Percentiles rank a stretch among this genome's conserved stretches.
Evolutionary conservation across 352 stramenopile genomes (phyloP).

Genomic region (Aphanomyces invadans): DNA sequence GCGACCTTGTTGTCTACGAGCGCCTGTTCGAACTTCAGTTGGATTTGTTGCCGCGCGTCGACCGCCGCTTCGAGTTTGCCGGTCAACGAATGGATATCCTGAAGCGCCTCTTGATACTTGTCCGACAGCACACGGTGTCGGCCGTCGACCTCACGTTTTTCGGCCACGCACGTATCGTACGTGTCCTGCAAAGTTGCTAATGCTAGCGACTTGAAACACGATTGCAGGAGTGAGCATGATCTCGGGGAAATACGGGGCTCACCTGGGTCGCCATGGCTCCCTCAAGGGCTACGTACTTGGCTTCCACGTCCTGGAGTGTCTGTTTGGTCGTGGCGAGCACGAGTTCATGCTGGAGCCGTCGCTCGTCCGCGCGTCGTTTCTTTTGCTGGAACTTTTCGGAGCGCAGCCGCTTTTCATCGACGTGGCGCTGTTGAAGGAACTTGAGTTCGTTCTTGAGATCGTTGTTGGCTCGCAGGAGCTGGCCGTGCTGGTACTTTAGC

Average conservation of each 20-base stretch:
- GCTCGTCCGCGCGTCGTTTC: constrained; percentile 48
- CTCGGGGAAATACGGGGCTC: not conserved
- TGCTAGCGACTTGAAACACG: constrained; percentile 27
- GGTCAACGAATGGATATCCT: constrained; percentile 60
- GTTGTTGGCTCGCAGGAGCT: constrained; percentile 58
- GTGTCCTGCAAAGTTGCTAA: constrained; percentile 26
- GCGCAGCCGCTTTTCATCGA: constrained; percentile 56
- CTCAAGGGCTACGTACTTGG: constrained; percentile 18
- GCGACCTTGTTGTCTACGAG: constrained; percentile 40
- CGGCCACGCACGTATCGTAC: constrained; percentile 29
- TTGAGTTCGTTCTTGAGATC: constrained; percentile 66
- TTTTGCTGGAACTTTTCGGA: constrained; percentile 70
- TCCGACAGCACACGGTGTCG: constrained; percentile 47
- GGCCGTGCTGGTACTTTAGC: constrained; percentile 57
- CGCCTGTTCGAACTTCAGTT: constrained; percentile 46
- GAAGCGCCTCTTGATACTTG: constrained; percentile 51
- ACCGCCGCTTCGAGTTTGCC: constrained; percentile 53
- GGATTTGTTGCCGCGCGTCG: constrained; percentile 35
- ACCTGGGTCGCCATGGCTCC: constrained; percentile 10
- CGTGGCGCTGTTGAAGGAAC: constrained; percentile 27
- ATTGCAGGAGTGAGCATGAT: not conserved
- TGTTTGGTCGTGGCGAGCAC: constrained; percentile 37
- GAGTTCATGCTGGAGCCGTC: constrained; percentile 49
- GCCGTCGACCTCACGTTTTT: constrained; percentile 39
- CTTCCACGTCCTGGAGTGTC: constrained; percentile 30